These are phyloP conservation scores for Diplocarpon rosae DNA, from an alignment of 2,329 filamentous ascomycete species.

Conservation along the genomic window DNA sequence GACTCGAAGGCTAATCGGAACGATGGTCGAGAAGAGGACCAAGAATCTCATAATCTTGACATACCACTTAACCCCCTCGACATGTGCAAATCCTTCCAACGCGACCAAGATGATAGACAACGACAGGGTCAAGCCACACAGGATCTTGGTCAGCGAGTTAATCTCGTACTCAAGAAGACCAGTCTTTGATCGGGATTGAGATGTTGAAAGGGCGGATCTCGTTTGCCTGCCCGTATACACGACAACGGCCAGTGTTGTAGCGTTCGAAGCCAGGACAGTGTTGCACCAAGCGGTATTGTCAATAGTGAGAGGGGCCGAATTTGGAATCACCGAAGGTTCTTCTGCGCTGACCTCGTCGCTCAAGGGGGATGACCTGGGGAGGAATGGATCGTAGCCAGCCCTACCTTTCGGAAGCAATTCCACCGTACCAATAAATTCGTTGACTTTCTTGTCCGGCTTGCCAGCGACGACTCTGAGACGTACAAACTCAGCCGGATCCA, in stretches of 20 bases:
- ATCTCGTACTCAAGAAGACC: constrained; percentile 93
- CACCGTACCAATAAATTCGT: constrained; percentile 86
- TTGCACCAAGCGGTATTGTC: constrained; percentile 99
- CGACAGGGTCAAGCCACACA: constrained; percentile 77
- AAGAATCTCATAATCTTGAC: constrained; percentile 97
- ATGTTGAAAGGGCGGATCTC: constrained; percentile 84
- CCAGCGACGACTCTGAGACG: constrained; percentile 65
- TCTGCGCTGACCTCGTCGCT: constrained; percentile 25
- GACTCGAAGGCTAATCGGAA: constrained; percentile 90
- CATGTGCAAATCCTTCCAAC: constrained; percentile 66
- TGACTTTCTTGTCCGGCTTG: constrained; percentile 86
- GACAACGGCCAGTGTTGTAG: constrained; percentile 76
- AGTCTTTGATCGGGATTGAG: constrained; percentile 83
- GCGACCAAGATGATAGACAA: constrained; percentile 84
- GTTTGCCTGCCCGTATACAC: constrained; percentile 94
- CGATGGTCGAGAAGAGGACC: constrained; percentile 97
- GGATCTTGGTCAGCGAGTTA: constrained; percentile 91
- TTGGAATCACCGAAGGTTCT: constrained; percentile 30
- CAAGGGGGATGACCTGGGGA: constrained; percentile 20
- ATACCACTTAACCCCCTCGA: constrained; percentile 68
- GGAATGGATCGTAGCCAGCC: constrained; percentile 37
- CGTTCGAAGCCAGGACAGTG: constrained; percentile 89
- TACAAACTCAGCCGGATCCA: constrained; percentile 62
- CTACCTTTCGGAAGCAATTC: constrained; percentile 53
- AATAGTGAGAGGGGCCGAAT: constrained; percentile 69